These are phyloP conservation scores for Aphanomyces stellatus DNA, from an alignment of 352 stramenopile genomes.

Conservation along the genomic window DNA sequence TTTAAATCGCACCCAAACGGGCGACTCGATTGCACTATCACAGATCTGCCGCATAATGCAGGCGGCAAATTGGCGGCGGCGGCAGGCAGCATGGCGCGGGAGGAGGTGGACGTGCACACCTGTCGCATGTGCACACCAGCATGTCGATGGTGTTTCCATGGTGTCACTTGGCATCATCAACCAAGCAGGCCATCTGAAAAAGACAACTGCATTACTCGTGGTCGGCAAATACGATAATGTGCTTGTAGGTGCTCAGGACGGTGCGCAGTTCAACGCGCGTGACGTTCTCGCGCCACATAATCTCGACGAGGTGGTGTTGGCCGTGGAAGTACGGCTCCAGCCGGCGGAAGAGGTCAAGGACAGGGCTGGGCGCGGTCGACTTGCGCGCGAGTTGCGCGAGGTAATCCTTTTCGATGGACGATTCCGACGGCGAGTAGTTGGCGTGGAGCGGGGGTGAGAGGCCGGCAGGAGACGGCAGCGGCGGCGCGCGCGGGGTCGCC, in stretches of 20 bases:
- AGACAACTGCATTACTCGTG: slow-evolving; percentile 37
- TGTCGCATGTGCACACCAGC: no score
- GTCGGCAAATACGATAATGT: slow-evolving; percentile 74
- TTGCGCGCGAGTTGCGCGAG: slow-evolving; percentile 56
- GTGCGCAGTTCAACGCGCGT: slow-evolving; percentile 68
- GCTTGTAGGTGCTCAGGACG: slow-evolving; percentile 76
- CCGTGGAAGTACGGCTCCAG: slow-evolving; percentile 81
- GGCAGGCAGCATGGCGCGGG: no score
- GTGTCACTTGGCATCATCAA: no score
- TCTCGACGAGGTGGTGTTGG: slow-evolving; percentile 81
- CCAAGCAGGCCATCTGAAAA: no score
- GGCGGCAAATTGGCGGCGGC: no score
- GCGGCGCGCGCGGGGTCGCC: not conserved
- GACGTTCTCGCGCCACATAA: slow-evolving; percentile 85
- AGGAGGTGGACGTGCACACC: no score
- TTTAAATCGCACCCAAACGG: no score
- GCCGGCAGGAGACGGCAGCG: not conserved
- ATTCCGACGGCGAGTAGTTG: slow-evolving; percentile 4
- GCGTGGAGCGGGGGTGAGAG: not conserved
- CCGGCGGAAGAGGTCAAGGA: slow-evolving; percentile 73
- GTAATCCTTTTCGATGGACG: slow-evolving; percentile 46
- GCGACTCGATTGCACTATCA: no score
- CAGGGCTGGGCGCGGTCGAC: slow-evolving; percentile 45
- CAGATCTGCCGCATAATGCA: no score
- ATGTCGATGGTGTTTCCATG: no score